phyloP scores from a whole-genome alignment of 257 asterid genomes.

The Datura wrightii region DNA sequence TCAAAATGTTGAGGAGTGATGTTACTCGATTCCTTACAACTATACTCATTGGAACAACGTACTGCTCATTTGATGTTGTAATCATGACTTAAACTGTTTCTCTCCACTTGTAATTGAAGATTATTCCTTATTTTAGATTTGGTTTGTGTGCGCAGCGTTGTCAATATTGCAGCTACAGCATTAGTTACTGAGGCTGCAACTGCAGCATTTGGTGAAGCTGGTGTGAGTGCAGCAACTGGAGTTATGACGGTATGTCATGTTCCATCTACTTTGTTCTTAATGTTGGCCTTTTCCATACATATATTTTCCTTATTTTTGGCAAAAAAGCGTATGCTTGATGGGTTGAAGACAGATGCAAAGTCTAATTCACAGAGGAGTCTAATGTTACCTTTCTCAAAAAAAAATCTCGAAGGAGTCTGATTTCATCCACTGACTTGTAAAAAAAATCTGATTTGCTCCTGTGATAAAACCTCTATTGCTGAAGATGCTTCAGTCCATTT shows the following conservation, averaged over 20 bases:
- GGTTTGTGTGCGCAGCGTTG: constrained; percentile 78
- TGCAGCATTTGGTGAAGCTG: constrained; percentile 93
- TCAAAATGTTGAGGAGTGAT: constrained; percentile 89
- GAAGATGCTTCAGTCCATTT: neutral
- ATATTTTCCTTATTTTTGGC: neutral
- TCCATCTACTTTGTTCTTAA: constrained; percentile 8
- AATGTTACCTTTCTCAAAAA: neutral
- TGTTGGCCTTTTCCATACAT: neutral
- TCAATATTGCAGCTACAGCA: constrained; percentile 96
- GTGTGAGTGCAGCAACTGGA: constrained; percentile 97
- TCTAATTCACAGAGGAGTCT: neutral
- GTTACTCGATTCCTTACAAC: constrained; percentile 97
- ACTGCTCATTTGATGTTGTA: constrained; percentile 48
- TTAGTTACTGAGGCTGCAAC: constrained; percentile 98
- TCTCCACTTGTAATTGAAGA: constrained; percentile 46
- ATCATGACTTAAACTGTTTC: constrained; percentile 36
- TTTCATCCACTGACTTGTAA: neutral
- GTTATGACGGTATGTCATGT: constrained; percentile 83
- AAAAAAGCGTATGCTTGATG: neutral
- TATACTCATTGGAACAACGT: constrained; percentile 99
- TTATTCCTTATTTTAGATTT: constrained; percentile 55
- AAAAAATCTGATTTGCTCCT: neutral
- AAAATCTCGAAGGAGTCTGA: neutral
- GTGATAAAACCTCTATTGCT: constrained; percentile 6
- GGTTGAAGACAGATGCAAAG: neutral